Evolutionary conservation across 345 rosid species (phyloP).

Genomic region (Draba incana): DNA sequence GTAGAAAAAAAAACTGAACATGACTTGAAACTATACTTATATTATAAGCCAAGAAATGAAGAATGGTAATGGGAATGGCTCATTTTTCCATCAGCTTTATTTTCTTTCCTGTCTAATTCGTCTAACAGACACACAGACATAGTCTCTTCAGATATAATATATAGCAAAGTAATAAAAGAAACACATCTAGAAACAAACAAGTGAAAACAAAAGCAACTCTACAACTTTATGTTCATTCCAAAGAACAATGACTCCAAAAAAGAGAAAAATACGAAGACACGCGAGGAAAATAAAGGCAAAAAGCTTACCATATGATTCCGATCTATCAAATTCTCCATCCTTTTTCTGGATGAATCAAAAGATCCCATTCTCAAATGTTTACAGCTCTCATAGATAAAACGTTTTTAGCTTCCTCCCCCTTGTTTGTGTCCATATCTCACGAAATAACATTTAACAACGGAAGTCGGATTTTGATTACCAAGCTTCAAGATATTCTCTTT

Average conservation of each 20-base stretch:
- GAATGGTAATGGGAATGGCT: neutral
- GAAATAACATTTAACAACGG: constrained; percentile 27
- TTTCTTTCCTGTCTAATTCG: constrained; percentile 31
- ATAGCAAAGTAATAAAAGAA: constrained; percentile 23
- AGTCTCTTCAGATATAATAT: constrained; percentile 30
- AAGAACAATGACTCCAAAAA: constrained; percentile 31
- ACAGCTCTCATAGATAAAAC: constrained; percentile 18
- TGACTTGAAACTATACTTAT: neutral
- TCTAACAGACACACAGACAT: constrained; percentile 20
- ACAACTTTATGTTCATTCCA: constrained; percentile 38
- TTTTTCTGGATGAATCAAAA: constrained; percentile 8
- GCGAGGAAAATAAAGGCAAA: constrained; percentile 11
- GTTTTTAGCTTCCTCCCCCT: constrained; percentile 14
- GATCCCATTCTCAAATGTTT: constrained; percentile 1
- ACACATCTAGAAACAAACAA: constrained; percentile 31
- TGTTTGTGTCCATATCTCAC: constrained; percentile 28
- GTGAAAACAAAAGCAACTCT: constrained; percentile 34
- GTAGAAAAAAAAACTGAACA: neutral
- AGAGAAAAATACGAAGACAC: constrained; percentile 19
- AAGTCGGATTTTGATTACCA: neutral
- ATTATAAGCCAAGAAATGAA: neutral
- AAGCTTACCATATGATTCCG: constrained; percentile 38
- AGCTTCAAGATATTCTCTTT: constrained; percentile 55
- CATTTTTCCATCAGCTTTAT: constrained; percentile 12
- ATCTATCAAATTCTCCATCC: constrained; percentile 3